Evolutionary conservation across 768 basidiomycete species (phyloP).

Genomic region (Kwoniella bestiolae): DNA sequence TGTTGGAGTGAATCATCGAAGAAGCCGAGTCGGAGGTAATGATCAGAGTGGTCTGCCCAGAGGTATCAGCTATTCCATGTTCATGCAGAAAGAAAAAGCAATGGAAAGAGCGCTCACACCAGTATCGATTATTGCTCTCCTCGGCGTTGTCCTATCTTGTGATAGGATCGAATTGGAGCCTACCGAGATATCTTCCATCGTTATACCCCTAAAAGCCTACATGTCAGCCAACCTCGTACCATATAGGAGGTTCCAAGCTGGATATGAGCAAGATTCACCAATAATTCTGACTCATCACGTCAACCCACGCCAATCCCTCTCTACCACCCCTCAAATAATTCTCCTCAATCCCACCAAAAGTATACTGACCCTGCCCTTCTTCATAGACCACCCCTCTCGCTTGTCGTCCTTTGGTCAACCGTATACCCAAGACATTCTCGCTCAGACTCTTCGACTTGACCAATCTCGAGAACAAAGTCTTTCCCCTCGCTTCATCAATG

Average conservation of each 20-base stretch:
- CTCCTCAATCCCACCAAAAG: slow-evolving; percentile 31
- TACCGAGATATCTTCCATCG: slow-evolving; percentile 27
- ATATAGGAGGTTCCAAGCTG: too few species aligned
- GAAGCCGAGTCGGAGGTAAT: slow-evolving; percentile 29
- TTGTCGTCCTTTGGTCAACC: slow-evolving; percentile 29
- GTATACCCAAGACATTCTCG: slow-evolving; percentile 29
- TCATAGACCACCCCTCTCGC: slow-evolving; percentile 15
- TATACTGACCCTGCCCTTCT: slow-evolving; percentile 30
- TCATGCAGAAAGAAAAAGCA: too few species aligned
- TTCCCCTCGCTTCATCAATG: background rate
- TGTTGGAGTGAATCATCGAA: slow-evolving; percentile 18
- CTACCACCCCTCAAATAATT: slow-evolving; percentile 23
- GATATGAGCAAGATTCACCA: too few species aligned
- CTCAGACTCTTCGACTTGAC: slow-evolving; percentile 18
- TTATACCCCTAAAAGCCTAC: slow-evolving; percentile 12
- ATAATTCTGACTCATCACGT: slow-evolving; percentile 30
- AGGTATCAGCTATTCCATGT: too few species aligned
- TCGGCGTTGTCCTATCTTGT: slow-evolving; percentile 21
- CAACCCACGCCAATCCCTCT: slow-evolving; percentile 22
- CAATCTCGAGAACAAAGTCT: slow-evolving; percentile 30
- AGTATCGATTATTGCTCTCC: slow-evolving; percentile 36
- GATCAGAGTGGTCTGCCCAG: slow-evolving; percentile 33
- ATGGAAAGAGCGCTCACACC: slow-evolving; percentile 19
- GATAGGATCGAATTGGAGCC: slow-evolving; percentile 24
- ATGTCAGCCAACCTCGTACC: background rate